Evolutionary conservation across 495 filamentous ascomycete species (phyloP), one percentile per base, ranked within the genome.

Genomic region (Zalerion maritima): DNA sequence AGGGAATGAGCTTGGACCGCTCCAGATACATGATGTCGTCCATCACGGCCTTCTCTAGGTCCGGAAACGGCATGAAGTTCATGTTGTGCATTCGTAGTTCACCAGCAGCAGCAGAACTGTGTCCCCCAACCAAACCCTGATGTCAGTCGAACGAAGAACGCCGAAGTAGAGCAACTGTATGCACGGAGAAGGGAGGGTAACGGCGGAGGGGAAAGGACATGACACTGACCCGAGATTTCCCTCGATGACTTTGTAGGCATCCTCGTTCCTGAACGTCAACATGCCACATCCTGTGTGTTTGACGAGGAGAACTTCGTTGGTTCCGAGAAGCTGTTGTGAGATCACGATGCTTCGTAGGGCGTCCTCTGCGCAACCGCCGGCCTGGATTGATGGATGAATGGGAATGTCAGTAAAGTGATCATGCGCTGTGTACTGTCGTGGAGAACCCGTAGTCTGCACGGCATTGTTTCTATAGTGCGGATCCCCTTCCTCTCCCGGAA

Each of bases 271-370:
- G 41, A 87, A 91, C 0, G 71, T 82, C 22, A 85, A 42, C 83
- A 89, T 89, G 16, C 82, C 81, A 41, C 82, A 91, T 4, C 73
- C 76, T 4, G 68, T 75, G 29, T 91, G 80, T 53, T 92, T 86
- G 34, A 91, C 56, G 13, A 91, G 40, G 16, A 87, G 40, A 18
- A 91, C 71, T 43, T 84, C 81, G 0, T 57, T 61, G 0, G 82
- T 93, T n/a, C 74, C 78, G 5, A 91, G 67, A 3, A 86, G 59
- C 48, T 91, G 81, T 58, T 91, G 60, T 3, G 75, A 81, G 40
- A 91, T 84, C 21, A 85, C 57, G 35, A 91, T 62, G 20, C 70
- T 77, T 29, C 81, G 72, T 1, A 86, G 57, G 2, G 73, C 78
- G 23, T 86, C 82, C 10, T 53, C 51, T 0, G 67, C 75, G 9